Evolutionary conservation across 345 rosid genomes (phyloP).

Genomic region (Chamaenerion angustifolium): DNA sequence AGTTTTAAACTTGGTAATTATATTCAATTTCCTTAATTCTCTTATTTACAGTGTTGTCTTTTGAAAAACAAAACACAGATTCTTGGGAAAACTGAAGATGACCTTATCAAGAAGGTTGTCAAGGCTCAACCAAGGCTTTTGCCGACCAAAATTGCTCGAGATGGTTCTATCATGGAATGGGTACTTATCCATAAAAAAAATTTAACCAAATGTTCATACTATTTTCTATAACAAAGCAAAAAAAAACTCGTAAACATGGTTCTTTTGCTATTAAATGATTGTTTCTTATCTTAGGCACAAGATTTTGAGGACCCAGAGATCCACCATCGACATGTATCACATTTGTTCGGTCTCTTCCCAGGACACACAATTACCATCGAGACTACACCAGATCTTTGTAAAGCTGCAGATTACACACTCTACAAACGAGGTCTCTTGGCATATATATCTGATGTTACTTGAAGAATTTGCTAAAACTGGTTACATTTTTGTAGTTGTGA

Average conservation of each 20-base stretch:
- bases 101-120: constrained; percentile 38
- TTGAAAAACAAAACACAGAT: constrained; percentile 38
- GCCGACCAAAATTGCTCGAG: constrained; percentile 63
- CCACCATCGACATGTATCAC: constrained; percentile 81
- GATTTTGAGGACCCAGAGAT: constrained; percentile 81
- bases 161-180: constrained; percentile 98
- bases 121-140: constrained; percentile 59
- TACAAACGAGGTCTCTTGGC: constrained; percentile 51
- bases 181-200: constrained; percentile 17
- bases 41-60: not conserved
- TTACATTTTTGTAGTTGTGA: too few species aligned
- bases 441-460: not conserved
- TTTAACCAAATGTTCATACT: not conserved
- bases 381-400: constrained; percentile 61
- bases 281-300: constrained; percentile 29
- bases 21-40: too few species aligned
- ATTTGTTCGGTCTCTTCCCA: constrained; percentile 88
- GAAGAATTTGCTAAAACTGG: not conserved
- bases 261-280: not conserved
- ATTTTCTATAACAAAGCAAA: too few species aligned
- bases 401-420: constrained; percentile 60
- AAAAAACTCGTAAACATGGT: not conserved
- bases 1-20: not conserved
- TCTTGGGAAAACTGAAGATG: constrained; percentile 46
- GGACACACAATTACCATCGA: constrained; percentile 71